These are phyloP conservation scores for Russula dissimulans DNA, from an alignment of 768 basidiomycete genomes.

Conservation along the genomic window DNA sequence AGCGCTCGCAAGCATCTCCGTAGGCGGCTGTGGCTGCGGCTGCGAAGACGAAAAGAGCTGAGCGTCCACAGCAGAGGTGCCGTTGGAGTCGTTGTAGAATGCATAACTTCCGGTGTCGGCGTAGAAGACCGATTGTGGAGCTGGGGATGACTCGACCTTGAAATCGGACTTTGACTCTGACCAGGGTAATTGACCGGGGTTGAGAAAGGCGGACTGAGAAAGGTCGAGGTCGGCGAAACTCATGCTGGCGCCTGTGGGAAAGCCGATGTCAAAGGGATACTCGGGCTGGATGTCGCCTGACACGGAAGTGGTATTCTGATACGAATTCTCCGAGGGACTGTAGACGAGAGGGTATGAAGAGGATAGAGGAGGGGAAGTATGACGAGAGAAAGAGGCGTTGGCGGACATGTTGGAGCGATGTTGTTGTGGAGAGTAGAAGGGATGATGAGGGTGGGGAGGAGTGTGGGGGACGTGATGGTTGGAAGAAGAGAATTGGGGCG, in stretches of 20 bases:
- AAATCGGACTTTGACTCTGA: constrained; percentile 9
- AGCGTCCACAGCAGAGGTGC: neutral
- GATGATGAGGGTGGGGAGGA: constrained; percentile 2
- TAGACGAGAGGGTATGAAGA: constrained; percentile 12
- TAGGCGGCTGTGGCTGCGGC: neutral
- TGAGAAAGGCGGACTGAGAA: constrained; percentile 7
- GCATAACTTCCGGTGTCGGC: constrained; percentile 11
- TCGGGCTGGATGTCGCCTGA: constrained; percentile 5
- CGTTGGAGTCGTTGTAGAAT: constrained; percentile 10
- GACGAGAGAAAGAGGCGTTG: neutral
- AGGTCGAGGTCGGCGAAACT: constrained; percentile 12
- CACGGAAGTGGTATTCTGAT: constrained; percentile 2
- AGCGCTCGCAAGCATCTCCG: neutral
- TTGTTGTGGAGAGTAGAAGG: neutral
- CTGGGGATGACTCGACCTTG: constrained; percentile 6
- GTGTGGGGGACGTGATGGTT: constrained; percentile 1
- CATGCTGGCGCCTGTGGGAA: neutral
- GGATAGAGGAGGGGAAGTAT: neutral
- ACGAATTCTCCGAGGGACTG: constrained; percentile 6
- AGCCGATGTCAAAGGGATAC: constrained; percentile 13
- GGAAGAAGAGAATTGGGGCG: constrained; percentile 3
- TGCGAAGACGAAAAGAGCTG: constrained; percentile 7
- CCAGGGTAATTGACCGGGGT: constrained; percentile 13
- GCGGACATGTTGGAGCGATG: constrained; percentile 1
- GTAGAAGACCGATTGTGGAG: neutral